A percentile compares a stretch with the other conserved stretches of the same genome.
Evolutionary conservation across 495 filamentous ascomycete species (phyloP).

Genomic region (Tetracladium setigerum): DNA sequence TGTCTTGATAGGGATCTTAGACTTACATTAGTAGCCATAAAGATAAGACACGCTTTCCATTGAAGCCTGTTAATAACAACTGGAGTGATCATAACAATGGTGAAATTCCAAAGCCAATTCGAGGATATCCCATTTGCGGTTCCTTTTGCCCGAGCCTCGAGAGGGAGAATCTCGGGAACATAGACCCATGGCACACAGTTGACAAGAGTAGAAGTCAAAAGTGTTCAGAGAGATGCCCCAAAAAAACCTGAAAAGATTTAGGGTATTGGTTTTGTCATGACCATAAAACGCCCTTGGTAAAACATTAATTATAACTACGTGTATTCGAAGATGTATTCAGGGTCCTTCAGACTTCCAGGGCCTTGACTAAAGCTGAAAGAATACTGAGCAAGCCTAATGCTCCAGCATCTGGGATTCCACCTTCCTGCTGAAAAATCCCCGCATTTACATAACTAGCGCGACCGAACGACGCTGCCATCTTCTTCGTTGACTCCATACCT

Average conservation of each 20-base stretch:
- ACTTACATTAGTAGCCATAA: slow-evolving; percentile 54
- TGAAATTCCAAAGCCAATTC: slow-evolving; percentile 74
- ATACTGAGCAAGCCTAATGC: too few relatives aligned
- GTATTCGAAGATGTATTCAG: too few relatives aligned
- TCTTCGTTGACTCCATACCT: slow-evolving; percentile 73
- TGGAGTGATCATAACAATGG: slow-evolving; percentile 70
- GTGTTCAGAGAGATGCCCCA: slow-evolving; percentile 2
- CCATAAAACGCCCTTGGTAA: too few relatives aligned
- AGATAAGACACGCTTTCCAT: too few relatives aligned
- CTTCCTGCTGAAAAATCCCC: too few relatives aligned
- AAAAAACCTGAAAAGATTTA: not conserved
- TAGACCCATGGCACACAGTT: slow-evolving; percentile 50
- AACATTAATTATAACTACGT: too few relatives aligned
- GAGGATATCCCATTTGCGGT: slow-evolving; percentile 70
- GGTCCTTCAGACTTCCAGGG: too few relatives aligned
- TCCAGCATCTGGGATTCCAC: too few relatives aligned
- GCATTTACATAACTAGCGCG: slow-evolving; percentile 82
- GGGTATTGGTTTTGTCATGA: too few relatives aligned
- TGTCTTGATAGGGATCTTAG: not conserved
- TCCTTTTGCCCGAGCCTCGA: slow-evolving; percentile 63
- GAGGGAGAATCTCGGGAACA: slow-evolving; percentile 62
- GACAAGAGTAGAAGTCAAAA: slow-evolving; percentile 3
- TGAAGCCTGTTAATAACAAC: slow-evolving; percentile 56
- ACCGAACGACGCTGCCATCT: slow-evolving; percentile 82
- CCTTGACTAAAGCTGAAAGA: too few relatives aligned